Base-by-base conservation (phyloP, 1,284 basidiomycete genomes). In the Fistulina hepatica region DNA sequence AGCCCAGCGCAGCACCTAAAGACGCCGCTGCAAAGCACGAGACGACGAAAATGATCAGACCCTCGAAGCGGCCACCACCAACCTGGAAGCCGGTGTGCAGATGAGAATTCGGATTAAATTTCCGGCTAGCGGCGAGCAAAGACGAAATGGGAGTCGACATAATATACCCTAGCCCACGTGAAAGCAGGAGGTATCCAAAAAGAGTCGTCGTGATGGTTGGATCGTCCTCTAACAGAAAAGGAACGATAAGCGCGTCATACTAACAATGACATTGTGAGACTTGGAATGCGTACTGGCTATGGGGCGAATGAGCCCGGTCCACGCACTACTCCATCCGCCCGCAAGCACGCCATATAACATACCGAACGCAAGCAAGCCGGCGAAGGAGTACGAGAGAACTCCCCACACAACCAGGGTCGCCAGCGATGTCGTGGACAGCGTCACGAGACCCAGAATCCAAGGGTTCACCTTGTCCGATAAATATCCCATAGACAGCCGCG, bases 331-430 rank as follows among this genome's bases (percentile, higher is more conserved):
- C 59, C 60, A 65, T 0, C 61, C 59, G 3, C 62, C 55, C 0
- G 60, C 61, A 0, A 58, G 33, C 7, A 48, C 46, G 2, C 64
- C 63, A 30, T 64, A 60, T 1, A 45, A 49, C 10, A 64, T 36
- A 2, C 56, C 52, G 30, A 61, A 66, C 1, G 49, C 46, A 1
- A 64, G 38, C 2, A 63, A 43, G 0, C 60, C 61, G 1, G 52
- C 52, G 11, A 64, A 51, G 2, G 51, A 50, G 23, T 52, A 51
- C 2, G 61, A 57, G 1, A 59, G 36, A 0, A 64, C 44, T 5
- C 63, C 63, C 64, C 63, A 66, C 1, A 65, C 46, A 11, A 65
- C 35, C 42, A 65, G 60, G 0, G 57, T 61, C 9, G 52, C 46
- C 6, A 59, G 27, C 1, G 57, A 58, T 3, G 57, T 53, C 1